Evolutionary conservation across 371 early-diverging fungal genomes (phyloP).

Genomic region (Syncephalastrum contaminatum): DNA sequence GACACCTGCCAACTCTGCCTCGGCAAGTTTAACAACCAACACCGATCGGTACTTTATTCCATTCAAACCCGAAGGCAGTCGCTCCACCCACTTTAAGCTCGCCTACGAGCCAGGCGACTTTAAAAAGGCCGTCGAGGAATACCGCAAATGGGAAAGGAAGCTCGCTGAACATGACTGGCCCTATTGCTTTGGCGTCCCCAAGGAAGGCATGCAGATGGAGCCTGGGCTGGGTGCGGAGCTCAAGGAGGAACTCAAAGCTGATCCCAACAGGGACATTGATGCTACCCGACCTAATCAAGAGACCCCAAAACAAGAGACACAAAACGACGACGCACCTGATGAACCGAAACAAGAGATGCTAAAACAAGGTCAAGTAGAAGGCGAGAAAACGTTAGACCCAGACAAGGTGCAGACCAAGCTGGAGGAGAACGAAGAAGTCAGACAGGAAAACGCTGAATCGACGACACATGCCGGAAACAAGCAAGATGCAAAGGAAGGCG

Average conservation of each 20-base stretch:
- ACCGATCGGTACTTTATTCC: constrained; percentile 77
- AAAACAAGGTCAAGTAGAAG: no score
- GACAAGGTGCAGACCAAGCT: no score
- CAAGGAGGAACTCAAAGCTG: constrained; percentile 7
- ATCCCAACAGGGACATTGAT: constrained; percentile 1
- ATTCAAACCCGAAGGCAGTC: constrained; percentile 68
- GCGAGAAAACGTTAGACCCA: no score
- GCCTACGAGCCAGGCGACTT: constrained; percentile 79
- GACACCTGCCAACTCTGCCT: constrained; percentile 85
- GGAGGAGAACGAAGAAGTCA: no score
- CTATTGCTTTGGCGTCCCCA: constrained; percentile 64
- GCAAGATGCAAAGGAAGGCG: background rate
- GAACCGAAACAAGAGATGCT: no score
- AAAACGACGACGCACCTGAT: no score
- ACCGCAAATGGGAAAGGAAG: constrained; percentile 71
- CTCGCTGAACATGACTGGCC: constrained; percentile 78
- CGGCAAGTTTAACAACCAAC: constrained; percentile 78
- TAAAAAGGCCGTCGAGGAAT: constrained; percentile 67
- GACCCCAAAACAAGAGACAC: no score
- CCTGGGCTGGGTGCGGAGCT: constrained; percentile 7
- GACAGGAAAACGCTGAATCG: no score
- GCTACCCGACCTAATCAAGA: no score
- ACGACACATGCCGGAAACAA: background rate
- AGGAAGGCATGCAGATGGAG: constrained; percentile 22
- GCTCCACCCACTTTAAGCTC: constrained; percentile 69